A percentile compares a stretch with the other conserved stretches of the same genome.
Evolutionary conservation across 2,329 filamentous ascomycete genomes (phyloP).

Genomic region (Gaeumannomyces sp.): DNA sequence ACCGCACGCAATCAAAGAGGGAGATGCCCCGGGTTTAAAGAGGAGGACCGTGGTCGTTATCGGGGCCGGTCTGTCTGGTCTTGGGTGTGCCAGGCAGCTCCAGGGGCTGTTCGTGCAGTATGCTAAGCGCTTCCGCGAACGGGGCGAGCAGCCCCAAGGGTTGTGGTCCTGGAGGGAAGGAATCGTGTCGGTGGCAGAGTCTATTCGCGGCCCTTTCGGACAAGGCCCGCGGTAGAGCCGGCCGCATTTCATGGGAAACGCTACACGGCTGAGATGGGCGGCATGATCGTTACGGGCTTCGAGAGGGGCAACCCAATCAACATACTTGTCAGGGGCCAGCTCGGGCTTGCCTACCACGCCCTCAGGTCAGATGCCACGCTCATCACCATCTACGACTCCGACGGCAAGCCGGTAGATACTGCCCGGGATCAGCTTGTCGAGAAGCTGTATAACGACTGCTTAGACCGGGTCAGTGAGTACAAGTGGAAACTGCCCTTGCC

Average conservation of each 20-base stretch:
- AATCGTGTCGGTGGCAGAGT: slow-evolving; percentile 85
- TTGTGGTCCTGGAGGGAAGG: slow-evolving; percentile 81
- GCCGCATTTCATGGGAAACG: slow-evolving; percentile 29
- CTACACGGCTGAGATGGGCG: slow-evolving; percentile 91
- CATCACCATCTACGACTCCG: slow-evolving; percentile 75
- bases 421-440: slow-evolving; percentile 77
- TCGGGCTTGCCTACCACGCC: slow-evolving; percentile 79
- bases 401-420: slow-evolving; percentile 71
- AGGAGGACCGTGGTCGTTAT: slow-evolving; percentile 77
- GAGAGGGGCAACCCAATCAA: slow-evolving; percentile 93
- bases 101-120: slow-evolving; percentile 82
- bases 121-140: slow-evolving; percentile 56
- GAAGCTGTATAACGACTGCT: slow-evolving; percentile 87
- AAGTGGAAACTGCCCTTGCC: slow-evolving; percentile 69
- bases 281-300: slow-evolving; percentile 97
- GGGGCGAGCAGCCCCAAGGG: slow-evolving; percentile 64
- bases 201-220: slow-evolving; percentile 66
- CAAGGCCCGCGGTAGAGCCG: slow-evolving; percentile 2
- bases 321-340: slow-evolving; percentile 81
- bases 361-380: slow-evolving; percentile 61
- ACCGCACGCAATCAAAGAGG: slow-evolving; percentile 23
- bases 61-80: slow-evolving; percentile 87
- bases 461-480: slow-evolving; percentile 86
- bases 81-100: slow-evolving; percentile 87
- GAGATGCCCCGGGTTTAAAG: slow-evolving; percentile 24